Evolutionary conservation across 202 grass and related monocot genomes (phyloP).

Genomic region (Bolboschoenoplectus hybrid): DNA sequence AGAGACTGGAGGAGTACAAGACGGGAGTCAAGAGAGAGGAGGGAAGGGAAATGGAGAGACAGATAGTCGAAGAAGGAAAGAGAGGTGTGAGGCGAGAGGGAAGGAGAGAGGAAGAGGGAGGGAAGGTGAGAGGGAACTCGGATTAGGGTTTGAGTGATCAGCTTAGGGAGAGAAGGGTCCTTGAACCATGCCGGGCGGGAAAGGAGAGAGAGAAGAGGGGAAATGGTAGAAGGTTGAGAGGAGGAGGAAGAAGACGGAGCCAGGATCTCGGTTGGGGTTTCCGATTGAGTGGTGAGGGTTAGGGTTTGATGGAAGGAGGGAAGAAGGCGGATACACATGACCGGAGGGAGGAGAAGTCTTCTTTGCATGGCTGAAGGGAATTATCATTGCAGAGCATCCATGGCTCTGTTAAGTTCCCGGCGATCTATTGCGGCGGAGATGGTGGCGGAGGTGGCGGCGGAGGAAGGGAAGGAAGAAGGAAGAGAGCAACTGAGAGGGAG

Average conservation of each 20-base stretch:
- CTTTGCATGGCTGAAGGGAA: conserved; percentile 21
- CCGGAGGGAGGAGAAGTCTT: conserved; percentile 24
- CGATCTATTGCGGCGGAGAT: conserved; percentile 28
- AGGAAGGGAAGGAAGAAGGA: background rate
- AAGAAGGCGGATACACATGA: conserved; percentile 38
- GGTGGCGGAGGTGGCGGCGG: conserved; percentile 1
- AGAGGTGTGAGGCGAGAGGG: conserved; percentile 23
- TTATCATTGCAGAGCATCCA: background rate
- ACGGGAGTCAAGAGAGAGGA: conserved; percentile 42
- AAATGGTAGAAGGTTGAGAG: conserved; percentile 46
- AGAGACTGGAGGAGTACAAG: conserved; percentile 37
- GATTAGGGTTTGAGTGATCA: conserved; percentile 33
- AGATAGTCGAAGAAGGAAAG: conserved; percentile 44
- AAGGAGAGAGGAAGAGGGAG: conserved; percentile 34
- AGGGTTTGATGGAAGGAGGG: conserved; percentile 44
- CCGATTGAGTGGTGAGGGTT: conserved; percentile 40
- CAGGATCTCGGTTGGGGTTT: conserved; percentile 25
- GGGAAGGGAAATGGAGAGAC: conserved; percentile 26
- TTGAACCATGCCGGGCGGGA: conserved; percentile 28
- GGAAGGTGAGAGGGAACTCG: conserved; percentile 33
- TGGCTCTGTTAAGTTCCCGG: background rate
- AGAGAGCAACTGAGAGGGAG: conserved; percentile 30
- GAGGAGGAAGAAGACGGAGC: conserved; percentile 39
- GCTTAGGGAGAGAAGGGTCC: conserved; percentile 37
- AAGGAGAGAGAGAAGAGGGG: conserved; percentile 48